Evolutionary conservation across 352 stramenopile genomes (phyloP).

Genomic region (Phytophthora melonis): DNA sequence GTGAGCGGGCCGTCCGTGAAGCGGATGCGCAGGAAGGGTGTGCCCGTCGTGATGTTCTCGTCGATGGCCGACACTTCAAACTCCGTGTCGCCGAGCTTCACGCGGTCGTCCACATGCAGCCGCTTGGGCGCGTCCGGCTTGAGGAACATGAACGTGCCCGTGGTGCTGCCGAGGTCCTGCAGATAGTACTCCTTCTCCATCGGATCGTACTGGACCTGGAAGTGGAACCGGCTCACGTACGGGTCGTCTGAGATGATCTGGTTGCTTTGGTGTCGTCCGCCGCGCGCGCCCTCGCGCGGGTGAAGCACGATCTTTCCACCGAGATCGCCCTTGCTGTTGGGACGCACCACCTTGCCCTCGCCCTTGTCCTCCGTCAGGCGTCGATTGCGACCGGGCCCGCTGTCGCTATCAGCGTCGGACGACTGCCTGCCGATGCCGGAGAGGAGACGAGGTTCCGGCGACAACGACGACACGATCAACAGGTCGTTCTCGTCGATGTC

Average conservation of each 20-base stretch:
- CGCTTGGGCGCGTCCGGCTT: constrained; percentile 77
- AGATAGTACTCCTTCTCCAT: constrained; percentile 89
- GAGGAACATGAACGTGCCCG: constrained; percentile 84
- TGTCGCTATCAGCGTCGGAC: constrained; percentile 6
- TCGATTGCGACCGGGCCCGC: constrained; percentile 3
- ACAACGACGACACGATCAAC: constrained; percentile 79
- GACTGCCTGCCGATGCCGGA: constrained; percentile 18
- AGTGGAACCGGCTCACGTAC: constrained; percentile 86
- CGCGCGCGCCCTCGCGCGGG: constrained; percentile 64
- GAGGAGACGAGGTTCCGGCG: constrained; percentile 52
- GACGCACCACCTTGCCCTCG: constrained; percentile 31
- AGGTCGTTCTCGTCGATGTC: constrained; percentile 80
- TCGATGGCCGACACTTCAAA: constrained; percentile 84
- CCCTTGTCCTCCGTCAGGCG: constrained; percentile 36
- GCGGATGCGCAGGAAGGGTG: constrained; percentile 76
- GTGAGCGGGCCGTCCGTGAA: constrained; percentile 83
- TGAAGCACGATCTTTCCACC: constrained; percentile 70
- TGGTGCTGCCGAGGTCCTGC: constrained; percentile 82
- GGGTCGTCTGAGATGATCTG: constrained; percentile 89
- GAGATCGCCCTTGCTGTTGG: constrained; percentile 27
- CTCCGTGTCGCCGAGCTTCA: constrained; percentile 85
- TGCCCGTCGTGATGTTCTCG: constrained; percentile 67
- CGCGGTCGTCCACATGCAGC: constrained; percentile 70
- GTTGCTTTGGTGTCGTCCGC: constrained; percentile 82
- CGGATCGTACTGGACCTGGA: constrained; percentile 81